Percentiles rank a stretch among this genome's conserved stretches.
phyloP scores from a whole-genome alignment of 2,329 filamentous ascomycete genomes.

The Alternaria tenuissima region DNA sequence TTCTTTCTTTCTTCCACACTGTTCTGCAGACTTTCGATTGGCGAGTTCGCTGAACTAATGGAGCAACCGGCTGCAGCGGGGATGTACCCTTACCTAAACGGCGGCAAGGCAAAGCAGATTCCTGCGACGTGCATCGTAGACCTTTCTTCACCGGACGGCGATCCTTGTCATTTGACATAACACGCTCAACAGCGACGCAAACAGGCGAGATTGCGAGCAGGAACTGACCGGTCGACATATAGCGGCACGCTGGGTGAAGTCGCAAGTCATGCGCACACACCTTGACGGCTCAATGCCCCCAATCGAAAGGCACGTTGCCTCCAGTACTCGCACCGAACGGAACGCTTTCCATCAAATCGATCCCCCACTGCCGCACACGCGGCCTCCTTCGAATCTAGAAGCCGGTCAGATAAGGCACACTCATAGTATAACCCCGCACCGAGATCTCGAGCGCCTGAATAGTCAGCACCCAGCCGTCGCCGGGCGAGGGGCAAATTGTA shows the following conservation, averaged over 20 bases:
- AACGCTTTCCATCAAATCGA: slow-evolving; percentile 2
- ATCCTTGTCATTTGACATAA: slow-evolving; percentile 10
- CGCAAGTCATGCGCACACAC: slow-evolving; percentile 16
- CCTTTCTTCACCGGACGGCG: slow-evolving; percentile 17
- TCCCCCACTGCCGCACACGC: slow-evolving; percentile 4
- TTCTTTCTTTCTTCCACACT: slow-evolving; percentile 14
- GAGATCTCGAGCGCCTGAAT: background rate
- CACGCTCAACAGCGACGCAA: slow-evolving; percentile 3
- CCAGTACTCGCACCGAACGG: slow-evolving; percentile 5
- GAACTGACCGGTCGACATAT: slow-evolving; percentile 16
- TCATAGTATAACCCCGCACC: slow-evolving; percentile 14
- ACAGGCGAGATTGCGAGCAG: slow-evolving; percentile 1
- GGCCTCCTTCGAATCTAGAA: background rate
- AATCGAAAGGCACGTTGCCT: slow-evolving; percentile 8
- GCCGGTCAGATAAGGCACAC: slow-evolving; percentile 16
- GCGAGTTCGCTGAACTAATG: slow-evolving; percentile 14
- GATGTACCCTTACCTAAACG: slow-evolving; percentile 10
- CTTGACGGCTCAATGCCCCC: slow-evolving; percentile 5
- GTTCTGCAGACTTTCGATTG: slow-evolving; percentile 22
- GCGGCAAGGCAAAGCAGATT: slow-evolving; percentile 8
- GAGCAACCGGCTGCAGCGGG: slow-evolving; percentile 20
- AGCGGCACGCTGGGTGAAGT: background rate
- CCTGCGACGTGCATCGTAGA: slow-evolving; percentile 16
- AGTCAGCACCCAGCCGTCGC: slow-evolving; percentile 1
- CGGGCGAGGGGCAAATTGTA: background rate